These are phyloP conservation scores for Euptelea pleiosperma DNA, from an alignment of 164 flowering plant species.

Conservation along the genomic window DNA sequence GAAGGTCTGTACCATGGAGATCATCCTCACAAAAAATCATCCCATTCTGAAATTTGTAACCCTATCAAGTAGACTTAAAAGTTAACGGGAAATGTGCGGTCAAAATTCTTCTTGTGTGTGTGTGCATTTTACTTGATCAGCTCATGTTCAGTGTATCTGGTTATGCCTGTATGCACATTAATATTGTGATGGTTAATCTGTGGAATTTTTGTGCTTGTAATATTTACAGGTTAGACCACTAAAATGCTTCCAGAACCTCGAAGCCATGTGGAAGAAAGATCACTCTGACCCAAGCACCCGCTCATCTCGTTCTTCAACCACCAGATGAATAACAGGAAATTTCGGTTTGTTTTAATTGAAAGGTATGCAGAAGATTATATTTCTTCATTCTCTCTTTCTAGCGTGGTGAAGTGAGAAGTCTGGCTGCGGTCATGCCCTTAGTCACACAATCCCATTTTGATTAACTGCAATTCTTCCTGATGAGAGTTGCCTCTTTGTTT, in stretches of 20 bases:
- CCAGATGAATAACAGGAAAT: constrained; percentile 7
- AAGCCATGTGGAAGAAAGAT: constrained; percentile 57
- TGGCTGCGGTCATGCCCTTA: not conserved
- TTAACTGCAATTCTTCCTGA: not conserved
- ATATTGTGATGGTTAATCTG: not conserved
- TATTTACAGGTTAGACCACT: constrained; percentile 54
- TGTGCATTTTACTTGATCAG: constrained; percentile 6
- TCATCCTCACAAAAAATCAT: no score
- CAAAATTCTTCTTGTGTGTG: no score
- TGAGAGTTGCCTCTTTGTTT: not conserved
- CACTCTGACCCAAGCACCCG: constrained; percentile 39
- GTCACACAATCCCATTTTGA: not conserved
- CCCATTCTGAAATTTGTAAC: no score
- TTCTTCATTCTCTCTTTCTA: not conserved
- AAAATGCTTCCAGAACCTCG: constrained; percentile 62
- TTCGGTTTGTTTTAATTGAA: no score
- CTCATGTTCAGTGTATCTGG: not conserved
- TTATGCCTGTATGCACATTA: not conserved
- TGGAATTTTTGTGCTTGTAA: not conserved
- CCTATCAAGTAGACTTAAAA: no score
- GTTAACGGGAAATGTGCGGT: no score
- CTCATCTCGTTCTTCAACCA: constrained; percentile 40
- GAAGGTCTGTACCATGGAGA: constrained; percentile 66
- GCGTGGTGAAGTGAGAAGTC: not conserved
- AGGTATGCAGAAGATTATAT: no score